Conservation (phyloP, 2,329 filamentous ascomycete genomes). For the Neofusicoccum ribis region DNA sequence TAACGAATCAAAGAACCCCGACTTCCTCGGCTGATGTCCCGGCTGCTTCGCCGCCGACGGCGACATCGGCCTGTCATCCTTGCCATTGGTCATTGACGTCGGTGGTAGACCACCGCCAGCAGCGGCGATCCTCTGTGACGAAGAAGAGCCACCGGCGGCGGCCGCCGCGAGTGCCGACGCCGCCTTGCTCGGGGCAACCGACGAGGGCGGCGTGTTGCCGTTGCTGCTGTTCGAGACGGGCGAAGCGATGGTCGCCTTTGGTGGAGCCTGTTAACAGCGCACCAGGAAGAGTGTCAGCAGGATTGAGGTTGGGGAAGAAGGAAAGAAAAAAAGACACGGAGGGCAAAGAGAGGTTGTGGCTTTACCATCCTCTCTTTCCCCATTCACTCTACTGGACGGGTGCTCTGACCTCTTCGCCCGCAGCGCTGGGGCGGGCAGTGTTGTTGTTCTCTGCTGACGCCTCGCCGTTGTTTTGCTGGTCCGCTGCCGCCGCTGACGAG, state of each 20-base stretch:
- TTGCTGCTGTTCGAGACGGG: not conserved
- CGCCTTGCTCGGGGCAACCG: not conserved
- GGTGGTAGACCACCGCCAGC: not conserved
- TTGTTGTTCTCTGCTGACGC: slow-evolving; percentile 22
- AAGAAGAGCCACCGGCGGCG: not conserved
- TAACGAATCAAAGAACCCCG: slow-evolving; percentile 40
- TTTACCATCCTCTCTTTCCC: slow-evolving; percentile 23
- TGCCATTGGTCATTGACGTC: not conserved
- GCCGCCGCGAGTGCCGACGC: slow-evolving; percentile 1
- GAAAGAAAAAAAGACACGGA: not conserved
- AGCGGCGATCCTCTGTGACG: not conserved
- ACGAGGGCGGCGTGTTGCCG: not conserved
- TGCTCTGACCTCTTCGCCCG: slow-evolving; percentile 18
- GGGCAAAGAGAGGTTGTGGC: not conserved
- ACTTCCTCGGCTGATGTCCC: slow-evolving; percentile 26
- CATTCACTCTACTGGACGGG: slow-evolving; percentile 6
- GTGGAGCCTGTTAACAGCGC: not conserved
- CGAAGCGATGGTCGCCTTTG: not conserved
- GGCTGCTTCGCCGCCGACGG: slow-evolving; percentile 23
- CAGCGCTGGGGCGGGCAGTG: not conserved
- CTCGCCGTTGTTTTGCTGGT: slow-evolving; percentile 27
- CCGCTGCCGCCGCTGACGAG: slow-evolving; percentile 29
- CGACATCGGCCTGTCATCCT: not conserved
- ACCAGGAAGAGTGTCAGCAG: not conserved
- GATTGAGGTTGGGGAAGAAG: not conserved